Percentiles rank a stretch among this genome's conserved stretches.
phyloP scores from a whole-genome alignment of 179 eudicot species.

The Spergularia azorica region DNA sequence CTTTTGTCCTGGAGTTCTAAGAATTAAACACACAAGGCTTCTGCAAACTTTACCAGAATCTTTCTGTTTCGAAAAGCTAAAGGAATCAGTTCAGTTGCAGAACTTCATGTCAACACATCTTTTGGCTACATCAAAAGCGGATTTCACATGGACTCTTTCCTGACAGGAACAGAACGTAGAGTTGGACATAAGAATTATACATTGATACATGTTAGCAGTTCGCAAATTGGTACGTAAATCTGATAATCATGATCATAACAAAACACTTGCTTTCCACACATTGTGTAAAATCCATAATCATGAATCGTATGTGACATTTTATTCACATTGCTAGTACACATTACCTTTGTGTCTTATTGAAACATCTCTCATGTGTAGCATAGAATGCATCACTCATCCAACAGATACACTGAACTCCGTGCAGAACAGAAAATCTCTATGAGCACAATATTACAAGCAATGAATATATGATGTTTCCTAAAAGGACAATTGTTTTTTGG shows the following conservation, averaged over 20 bases:
- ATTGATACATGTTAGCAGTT: neutral
- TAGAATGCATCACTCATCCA: no score
- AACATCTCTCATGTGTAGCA: no score
- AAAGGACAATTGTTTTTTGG: no score
- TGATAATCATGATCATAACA: neutral
- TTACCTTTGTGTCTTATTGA: neutral
- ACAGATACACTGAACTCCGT: neutral
- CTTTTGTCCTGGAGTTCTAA: neutral
- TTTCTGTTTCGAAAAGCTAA: conserved; percentile 9
- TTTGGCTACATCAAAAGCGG: neutral
- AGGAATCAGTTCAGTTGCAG: conserved; percentile 15
- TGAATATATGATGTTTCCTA: neutral
- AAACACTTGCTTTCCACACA: no score
- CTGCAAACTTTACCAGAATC: neutral
- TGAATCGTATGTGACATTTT: conserved; percentile 1
- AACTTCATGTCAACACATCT: neutral
- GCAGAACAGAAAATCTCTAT: neutral
- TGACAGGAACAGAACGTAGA: neutral
- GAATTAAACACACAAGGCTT: conserved; percentile 17
- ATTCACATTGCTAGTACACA: neutral
- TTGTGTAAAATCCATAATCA: neutral
- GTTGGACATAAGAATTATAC: neutral
- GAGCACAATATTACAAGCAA: neutral
- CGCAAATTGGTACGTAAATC: neutral
- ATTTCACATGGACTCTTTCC: neutral